phyloP scores from a whole-genome alignment of 306 rosid genomes.

The Mimosa pudica region DNA sequence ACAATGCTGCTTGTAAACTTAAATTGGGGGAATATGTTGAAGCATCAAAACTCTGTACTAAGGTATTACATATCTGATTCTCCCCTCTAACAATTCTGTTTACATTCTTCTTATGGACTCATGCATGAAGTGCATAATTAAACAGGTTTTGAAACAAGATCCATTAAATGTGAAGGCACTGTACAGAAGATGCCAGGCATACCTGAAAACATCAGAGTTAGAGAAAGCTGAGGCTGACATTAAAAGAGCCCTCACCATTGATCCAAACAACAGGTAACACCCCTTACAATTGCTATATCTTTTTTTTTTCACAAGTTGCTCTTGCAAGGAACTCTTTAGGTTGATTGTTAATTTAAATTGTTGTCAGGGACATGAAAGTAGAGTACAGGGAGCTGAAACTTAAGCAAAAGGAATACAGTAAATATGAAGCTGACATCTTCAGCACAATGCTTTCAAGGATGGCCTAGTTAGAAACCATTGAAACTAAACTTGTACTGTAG shows the following conservation, averaged over 20 bases:
- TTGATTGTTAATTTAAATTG: background rate
- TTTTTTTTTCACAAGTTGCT: background rate
- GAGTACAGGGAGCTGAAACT: conserved; percentile 57
- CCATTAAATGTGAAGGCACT: conserved; percentile 65
- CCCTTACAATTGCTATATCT: background rate
- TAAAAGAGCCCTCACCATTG: conserved; percentile 52
- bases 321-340: background rate
- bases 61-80: conserved; percentile 39
- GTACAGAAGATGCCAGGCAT: conserved; percentile 71
- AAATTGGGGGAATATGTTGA: conserved; percentile 51
- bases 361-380: conserved; percentile 55
- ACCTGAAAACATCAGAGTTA: conserved; percentile 51
- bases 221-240: conserved; percentile 69
- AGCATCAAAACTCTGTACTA: conserved; percentile 57
- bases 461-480: conserved; percentile 29
- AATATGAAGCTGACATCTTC: conserved; percentile 54
- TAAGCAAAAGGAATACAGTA: conserved; percentile 55
- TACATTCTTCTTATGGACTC: background rate
- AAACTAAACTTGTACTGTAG: conserved; percentile 19
- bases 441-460: conserved; percentile 65
- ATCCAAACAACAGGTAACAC: conserved; percentile 63
- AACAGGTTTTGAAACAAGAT: conserved; percentile 58
- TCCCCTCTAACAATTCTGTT: background rate
- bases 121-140: background rate
- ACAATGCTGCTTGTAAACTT: conserved; percentile 70